Percentiles rank a stretch among this genome's conserved stretches.
Evolutionary conservation across 106 monocot species (phyloP).

Genomic region (Narthecium ossifragum): DNA sequence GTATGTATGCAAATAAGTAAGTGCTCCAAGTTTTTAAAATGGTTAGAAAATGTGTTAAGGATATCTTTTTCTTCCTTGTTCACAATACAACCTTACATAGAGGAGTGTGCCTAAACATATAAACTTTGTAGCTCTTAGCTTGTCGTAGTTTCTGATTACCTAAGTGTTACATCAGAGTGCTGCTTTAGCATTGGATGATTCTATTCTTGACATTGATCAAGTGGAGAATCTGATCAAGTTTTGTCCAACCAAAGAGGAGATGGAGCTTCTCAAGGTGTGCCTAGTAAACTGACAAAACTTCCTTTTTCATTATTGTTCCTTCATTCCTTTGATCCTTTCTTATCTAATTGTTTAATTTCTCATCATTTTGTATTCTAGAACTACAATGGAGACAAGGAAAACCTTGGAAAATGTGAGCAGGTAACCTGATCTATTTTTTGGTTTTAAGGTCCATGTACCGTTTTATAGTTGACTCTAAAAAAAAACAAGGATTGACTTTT

Average conservation of each 20-base stretch:
- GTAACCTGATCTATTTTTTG: constrained; percentile 24
- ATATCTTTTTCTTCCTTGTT: too few relatives aligned
- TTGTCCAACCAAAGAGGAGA: constrained; percentile 74
- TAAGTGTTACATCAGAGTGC: constrained; percentile 36
- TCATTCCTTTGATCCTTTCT: constrained; percentile 2
- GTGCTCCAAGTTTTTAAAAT: too few relatives aligned
- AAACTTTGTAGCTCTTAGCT: constrained; percentile 2
- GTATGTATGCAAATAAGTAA: background rate
- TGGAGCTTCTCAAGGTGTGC: constrained; percentile 67
- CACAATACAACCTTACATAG: too few relatives aligned
- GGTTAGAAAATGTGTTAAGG: too few relatives aligned
- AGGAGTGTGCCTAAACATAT: background rate
- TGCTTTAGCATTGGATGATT: constrained; percentile 57
- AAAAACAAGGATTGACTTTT: too few relatives aligned
- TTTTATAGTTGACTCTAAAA: too few relatives aligned
- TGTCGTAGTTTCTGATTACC: constrained; percentile 2
- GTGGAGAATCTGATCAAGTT: constrained; percentile 74
- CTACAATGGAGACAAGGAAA: constrained; percentile 51
- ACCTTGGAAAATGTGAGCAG: constrained; percentile 70
- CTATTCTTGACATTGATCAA: constrained; percentile 60
- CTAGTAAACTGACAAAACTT: background rate
- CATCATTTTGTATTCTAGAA: constrained; percentile 18
- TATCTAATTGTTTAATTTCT: constrained; percentile 4
- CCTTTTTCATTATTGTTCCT: background rate
- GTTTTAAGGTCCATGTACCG: too few relatives aligned